A percentile compares a stretch with the other conserved stretches of the same genome.
These are phyloP conservation scores for Entamoeba invadens DNA, from an alignment of 208 protist species.

Conservation along the genomic window DNA sequence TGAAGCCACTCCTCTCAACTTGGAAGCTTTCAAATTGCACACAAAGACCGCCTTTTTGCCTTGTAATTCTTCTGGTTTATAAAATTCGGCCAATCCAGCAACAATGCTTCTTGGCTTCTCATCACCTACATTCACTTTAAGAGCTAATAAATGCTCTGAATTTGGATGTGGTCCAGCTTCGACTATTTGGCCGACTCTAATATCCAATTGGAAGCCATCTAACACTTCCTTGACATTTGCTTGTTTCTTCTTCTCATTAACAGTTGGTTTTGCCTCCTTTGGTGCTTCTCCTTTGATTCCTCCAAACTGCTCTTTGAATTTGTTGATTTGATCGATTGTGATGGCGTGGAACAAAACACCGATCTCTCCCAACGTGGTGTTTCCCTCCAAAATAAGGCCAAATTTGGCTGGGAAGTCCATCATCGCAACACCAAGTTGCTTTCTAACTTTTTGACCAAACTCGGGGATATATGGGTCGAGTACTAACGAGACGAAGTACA, in stretches of 20 bases:
- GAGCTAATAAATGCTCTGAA: not conserved
- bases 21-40: not conserved
- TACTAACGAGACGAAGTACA: not conserved
- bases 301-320: not conserved
- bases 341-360: not conserved
- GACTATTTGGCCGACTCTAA: constrained; percentile 6
- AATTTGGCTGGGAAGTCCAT: not conserved
- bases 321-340: not conserved
- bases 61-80: constrained; percentile 2
- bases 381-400: not conserved
- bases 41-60: not conserved
- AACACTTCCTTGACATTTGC: not conserved
- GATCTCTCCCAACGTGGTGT: not conserved
- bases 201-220: not conserved
- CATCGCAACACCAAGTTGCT: not conserved
- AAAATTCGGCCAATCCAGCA: constrained; percentile 3
- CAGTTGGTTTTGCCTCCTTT: not conserved
- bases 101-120: constrained; percentile 7
- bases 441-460: not conserved
- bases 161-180: constrained; percentile 3
- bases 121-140: constrained; percentile 8
- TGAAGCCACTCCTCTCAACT: not conserved
- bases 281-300: not conserved
- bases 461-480: not conserved
- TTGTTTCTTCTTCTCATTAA: not conserved